These are phyloP conservation scores for Starmera quercuum DNA, from an alignment of 805 yeast genomes.

Conservation along the genomic window DNA sequence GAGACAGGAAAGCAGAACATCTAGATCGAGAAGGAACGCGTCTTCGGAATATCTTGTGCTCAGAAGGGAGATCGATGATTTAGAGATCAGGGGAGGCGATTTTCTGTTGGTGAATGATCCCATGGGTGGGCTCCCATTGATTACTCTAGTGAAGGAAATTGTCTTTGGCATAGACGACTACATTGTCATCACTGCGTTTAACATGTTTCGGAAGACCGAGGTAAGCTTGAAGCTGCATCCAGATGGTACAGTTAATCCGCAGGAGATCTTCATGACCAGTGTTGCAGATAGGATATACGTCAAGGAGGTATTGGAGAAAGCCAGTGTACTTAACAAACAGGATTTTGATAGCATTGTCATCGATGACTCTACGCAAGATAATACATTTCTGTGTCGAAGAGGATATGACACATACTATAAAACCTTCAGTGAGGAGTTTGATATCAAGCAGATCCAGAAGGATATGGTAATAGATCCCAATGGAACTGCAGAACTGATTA, in stretches of 20 bases:
- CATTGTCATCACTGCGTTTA: slow-evolving; percentile 39
- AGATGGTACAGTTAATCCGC: slow-evolving; percentile 17
- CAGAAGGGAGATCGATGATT: slow-evolving; percentile 36
- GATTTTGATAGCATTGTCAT: slow-evolving; percentile 26
- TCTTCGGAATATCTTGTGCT: slow-evolving; percentile 18
- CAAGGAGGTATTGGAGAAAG: slow-evolving; percentile 34
- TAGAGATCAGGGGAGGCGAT: slow-evolving; percentile 47
- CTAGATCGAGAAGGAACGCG: slow-evolving; percentile 1
- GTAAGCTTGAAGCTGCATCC: slow-evolving; percentile 24
- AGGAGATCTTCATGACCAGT: slow-evolving; percentile 52
- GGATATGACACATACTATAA: slow-evolving; percentile 26
- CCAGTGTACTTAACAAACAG: slow-evolving; percentile 32
- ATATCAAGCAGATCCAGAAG: slow-evolving; percentile 15
- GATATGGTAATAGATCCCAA: slow-evolving; percentile 17
- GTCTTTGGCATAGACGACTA: slow-evolving; percentile 39
- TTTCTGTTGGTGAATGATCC: slow-evolving; percentile 35
- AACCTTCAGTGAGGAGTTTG: slow-evolving; percentile 14
- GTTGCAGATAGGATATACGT: slow-evolving; percentile 36
- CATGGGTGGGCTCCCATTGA: slow-evolving; percentile 24
- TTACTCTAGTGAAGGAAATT: slow-evolving; percentile 46
- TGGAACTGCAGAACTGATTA: slow-evolving; percentile 18
- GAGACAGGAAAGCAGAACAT: background rate
- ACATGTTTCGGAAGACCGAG: slow-evolving; percentile 38
- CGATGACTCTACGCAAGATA: slow-evolving; percentile 27
- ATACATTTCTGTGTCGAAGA: slow-evolving; percentile 22